These are phyloP conservation scores for Calophaca sinica DNA, from an alignment of 306 rosid genomes.

Conservation along the genomic window DNA sequence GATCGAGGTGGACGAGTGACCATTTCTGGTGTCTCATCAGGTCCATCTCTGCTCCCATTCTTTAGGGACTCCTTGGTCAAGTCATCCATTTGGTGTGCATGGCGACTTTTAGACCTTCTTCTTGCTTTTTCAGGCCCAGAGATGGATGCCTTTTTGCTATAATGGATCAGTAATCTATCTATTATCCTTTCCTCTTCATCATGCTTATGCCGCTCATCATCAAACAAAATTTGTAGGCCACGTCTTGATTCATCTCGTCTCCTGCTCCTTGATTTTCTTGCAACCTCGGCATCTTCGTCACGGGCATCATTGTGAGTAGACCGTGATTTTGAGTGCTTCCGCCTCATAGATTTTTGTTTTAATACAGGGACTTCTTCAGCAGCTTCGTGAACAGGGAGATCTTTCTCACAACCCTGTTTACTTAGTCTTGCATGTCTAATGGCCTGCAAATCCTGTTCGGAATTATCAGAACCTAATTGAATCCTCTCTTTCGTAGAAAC, in stretches of 20 bases:
- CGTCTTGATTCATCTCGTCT: slow-evolving; percentile 67
- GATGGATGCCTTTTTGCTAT: slow-evolving; percentile 74
- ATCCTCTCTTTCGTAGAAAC: slow-evolving; percentile 47
- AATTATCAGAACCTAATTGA: slow-evolving; percentile 55
- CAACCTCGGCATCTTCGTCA: slow-evolving; percentile 58
- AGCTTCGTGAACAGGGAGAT: slow-evolving; percentile 44
- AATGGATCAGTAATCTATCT: slow-evolving; percentile 84
- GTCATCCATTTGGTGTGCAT: slow-evolving; percentile 53
- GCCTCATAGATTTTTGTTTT: slow-evolving; percentile 72
- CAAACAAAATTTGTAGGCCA: slow-evolving; percentile 83
- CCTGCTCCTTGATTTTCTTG: slow-evolving; percentile 72
- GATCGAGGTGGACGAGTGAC: slow-evolving; percentile 62
- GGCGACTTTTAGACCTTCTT: slow-evolving; percentile 67
- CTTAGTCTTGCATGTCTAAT: slow-evolving; percentile 50
- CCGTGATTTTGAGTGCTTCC: slow-evolving; percentile 73
- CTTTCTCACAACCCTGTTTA: slow-evolving; percentile 59
- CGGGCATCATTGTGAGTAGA: slow-evolving; percentile 52
- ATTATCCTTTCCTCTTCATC: slow-evolving; percentile 90
- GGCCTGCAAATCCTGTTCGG: slow-evolving; percentile 60
- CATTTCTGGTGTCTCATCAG: slow-evolving; percentile 50
- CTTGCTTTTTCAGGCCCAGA: slow-evolving; percentile 62
- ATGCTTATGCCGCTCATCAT: slow-evolving; percentile 63
- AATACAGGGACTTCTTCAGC: slow-evolving; percentile 53
- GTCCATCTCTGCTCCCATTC: slow-evolving; percentile 47
- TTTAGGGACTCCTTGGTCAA: slow-evolving; percentile 24